Evolutionary conservation across 2,329 filamentous ascomycete genomes (phyloP).

Genomic region (Hymenoscyphus albidus): DNA sequence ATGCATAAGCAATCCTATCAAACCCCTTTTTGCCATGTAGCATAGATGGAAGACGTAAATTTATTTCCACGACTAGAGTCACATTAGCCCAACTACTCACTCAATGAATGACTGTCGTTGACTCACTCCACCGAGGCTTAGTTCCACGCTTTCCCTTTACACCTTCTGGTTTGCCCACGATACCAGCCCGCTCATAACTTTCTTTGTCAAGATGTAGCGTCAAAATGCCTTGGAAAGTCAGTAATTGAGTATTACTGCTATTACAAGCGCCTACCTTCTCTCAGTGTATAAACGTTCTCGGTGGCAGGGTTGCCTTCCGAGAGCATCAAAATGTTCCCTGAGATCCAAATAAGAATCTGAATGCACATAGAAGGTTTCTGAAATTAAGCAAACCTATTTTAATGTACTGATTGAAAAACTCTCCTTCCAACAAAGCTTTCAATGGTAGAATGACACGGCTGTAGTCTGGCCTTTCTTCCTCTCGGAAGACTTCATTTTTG

Average conservation of each 20-base stretch:
- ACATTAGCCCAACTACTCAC: conserved; percentile 21
- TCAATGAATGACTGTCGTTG: background rate
- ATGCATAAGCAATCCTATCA: conserved; percentile 32
- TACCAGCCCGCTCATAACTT: conserved; percentile 75
- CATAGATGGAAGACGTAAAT: conserved; percentile 74
- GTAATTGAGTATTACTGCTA: background rate
- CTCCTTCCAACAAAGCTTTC: conserved; percentile 64
- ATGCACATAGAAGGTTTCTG: background rate
- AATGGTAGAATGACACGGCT: conserved; percentile 69
- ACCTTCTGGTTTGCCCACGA: conserved; percentile 67
- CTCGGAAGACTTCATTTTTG: conserved; percentile 47
- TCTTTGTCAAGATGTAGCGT: conserved; percentile 76
- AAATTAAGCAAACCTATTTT: conserved; percentile 47
- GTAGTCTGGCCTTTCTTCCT: conserved; percentile 48
- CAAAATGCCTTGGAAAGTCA: conserved; percentile 54
- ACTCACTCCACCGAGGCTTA: conserved; percentile 71
- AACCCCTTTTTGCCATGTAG: conserved; percentile 43
- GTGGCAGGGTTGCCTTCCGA: conserved; percentile 70
- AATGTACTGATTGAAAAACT: conserved; percentile 81
- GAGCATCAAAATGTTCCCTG: conserved; percentile 77
- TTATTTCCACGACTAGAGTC: conserved; percentile 64
- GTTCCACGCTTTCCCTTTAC: conserved; percentile 53
- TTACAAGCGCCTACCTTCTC: conserved; percentile 51
- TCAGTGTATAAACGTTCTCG: conserved; percentile 69
- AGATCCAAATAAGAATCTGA: conserved; percentile 6